These are phyloP conservation scores for Aspergillus campestris DNA, from an alignment of 495 filamentous ascomycete species.

Conservation along the genomic window DNA sequence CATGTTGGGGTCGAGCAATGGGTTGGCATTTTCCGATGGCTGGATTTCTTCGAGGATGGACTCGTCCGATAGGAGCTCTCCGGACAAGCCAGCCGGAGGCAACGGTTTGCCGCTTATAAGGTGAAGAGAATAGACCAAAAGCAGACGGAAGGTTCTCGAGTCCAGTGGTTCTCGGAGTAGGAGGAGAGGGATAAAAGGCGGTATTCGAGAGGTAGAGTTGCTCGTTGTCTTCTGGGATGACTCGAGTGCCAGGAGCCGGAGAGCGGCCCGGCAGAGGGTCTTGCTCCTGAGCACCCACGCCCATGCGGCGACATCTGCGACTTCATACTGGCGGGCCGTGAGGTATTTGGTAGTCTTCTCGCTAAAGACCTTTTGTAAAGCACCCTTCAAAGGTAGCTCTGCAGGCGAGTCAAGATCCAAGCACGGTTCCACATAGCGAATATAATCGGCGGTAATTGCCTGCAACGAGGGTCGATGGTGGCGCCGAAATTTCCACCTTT, in stretches of 20 bases:
- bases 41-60: conserved; percentile 9
- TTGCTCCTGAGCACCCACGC: conserved; percentile 45
- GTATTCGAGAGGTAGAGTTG: conserved; percentile 15
- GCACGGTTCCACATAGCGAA: conserved; percentile 28
- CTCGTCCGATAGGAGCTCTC: background rate
- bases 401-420: conserved; percentile 6
- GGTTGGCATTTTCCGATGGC: conserved; percentile 4
- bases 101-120: conserved; percentile 26
- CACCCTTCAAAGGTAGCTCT: background rate
- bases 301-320: conserved; percentile 49
- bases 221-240: conserved; percentile 9
- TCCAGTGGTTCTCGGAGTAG: conserved; percentile 41
- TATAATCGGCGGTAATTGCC: conserved; percentile 31
- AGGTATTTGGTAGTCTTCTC: conserved; percentile 24
- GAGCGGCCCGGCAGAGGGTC: conserved; percentile 29
- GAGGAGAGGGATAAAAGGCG: conserved; percentile 42
- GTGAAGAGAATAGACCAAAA: conserved; percentile 36
- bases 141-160: conserved; percentile 30
- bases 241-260: conserved; percentile 33
- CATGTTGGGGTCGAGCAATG: conserved; percentile 18
- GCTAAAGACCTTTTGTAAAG: conserved; percentile 29
- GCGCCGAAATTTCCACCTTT: conserved; percentile 7
- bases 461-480: conserved; percentile 21
- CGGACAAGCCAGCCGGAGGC: conserved; percentile 3
- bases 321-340: conserved; percentile 25